Conservation (phyloP, 108 stramenopile genomes). For the Fragilariopsis cylindrus region DNA sequence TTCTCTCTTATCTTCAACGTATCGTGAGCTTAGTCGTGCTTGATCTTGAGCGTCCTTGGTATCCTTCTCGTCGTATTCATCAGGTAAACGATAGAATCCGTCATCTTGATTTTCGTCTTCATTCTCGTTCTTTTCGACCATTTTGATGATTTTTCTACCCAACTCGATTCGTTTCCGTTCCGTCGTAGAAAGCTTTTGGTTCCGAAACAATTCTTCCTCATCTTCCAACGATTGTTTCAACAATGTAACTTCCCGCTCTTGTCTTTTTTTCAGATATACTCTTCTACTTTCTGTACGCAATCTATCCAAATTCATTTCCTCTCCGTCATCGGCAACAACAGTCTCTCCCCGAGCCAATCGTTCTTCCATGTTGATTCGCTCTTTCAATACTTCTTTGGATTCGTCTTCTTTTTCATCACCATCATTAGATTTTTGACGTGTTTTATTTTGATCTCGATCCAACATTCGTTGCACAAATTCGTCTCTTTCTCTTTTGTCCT, state of each 20-base stretch:
- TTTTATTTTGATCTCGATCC: conserved; percentile 78
- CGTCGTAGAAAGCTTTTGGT: conserved; percentile 66
- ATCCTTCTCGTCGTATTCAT: conserved; percentile 61
- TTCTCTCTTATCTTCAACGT: conserved; percentile 86
- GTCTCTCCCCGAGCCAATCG: conserved; percentile 86
- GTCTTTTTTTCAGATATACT: conserved; percentile 92
- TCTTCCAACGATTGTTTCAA: conserved; percentile 88
- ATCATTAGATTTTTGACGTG: conserved; percentile 36
- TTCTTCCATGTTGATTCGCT: conserved; percentile 63
- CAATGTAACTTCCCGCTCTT: conserved; percentile 89
- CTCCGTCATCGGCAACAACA: conserved; percentile 63
- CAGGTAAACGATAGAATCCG: conserved; percentile 78
- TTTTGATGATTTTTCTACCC: conserved; percentile 76
- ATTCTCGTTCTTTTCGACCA: conserved; percentile 61
- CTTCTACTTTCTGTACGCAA: conserved; percentile 88
- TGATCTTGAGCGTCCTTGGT: conserved; percentile 68
- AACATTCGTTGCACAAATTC: conserved; percentile 89
- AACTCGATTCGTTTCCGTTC: conserved; percentile 80
- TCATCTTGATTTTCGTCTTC: conserved; percentile 54
- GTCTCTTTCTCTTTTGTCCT: conserved; percentile 89
- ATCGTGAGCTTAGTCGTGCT: conserved; percentile 84
- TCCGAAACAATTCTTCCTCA: conserved; percentile 91
- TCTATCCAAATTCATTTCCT: conserved; percentile 62
- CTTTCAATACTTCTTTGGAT: conserved; percentile 35
- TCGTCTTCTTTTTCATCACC: conserved; percentile 33